phyloP scores from a whole-genome alignment of 192 early-diverging fungal genomes.

The Coemansia sp. region DNA sequence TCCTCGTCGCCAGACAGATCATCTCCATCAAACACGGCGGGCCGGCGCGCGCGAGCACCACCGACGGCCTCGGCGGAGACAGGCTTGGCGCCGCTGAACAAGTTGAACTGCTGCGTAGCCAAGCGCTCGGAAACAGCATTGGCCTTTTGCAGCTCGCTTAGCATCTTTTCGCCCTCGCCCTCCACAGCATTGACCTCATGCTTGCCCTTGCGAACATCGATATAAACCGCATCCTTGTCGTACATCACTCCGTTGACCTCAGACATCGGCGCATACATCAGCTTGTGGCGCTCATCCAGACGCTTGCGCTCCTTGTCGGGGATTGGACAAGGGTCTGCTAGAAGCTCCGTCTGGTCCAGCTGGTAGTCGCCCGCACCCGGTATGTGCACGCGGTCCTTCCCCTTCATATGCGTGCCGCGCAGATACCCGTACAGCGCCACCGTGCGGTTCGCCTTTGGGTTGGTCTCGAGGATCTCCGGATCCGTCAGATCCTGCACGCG shows the following conservation, averaged over 20 bases:
- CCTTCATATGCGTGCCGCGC: slow-evolving; percentile 91
- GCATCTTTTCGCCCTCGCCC: slow-evolving; percentile 85
- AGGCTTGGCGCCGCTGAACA: slow-evolving; percentile 48
- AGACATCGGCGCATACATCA: slow-evolving; percentile 97
- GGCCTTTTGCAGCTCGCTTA: slow-evolving; percentile 87
- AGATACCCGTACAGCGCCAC: slow-evolving; percentile 95
- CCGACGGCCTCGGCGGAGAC: slow-evolving; percentile 7
- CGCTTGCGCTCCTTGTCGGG: slow-evolving; percentile 89
- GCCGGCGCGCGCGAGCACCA: slow-evolving; percentile 44
- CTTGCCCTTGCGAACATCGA: slow-evolving; percentile 77
- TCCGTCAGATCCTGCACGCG: slow-evolving; percentile 96
- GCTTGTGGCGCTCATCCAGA: slow-evolving; percentile 89
- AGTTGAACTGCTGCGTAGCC: slow-evolving; percentile 38
- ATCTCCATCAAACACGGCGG: slow-evolving; percentile 60
- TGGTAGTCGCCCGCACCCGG: slow-evolving; percentile 90
- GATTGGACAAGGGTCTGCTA: slow-evolving; percentile 94
- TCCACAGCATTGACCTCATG: slow-evolving; percentile 57
- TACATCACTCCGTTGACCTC: slow-evolving; percentile 98
- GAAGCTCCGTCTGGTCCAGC: slow-evolving; percentile 68
- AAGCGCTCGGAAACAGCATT: slow-evolving; percentile 40
- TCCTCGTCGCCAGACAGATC: slow-evolving; percentile 10
- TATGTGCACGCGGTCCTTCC: slow-evolving; percentile 85
- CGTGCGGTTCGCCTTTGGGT: slow-evolving; percentile 87
- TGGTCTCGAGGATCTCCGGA: slow-evolving; percentile 72
- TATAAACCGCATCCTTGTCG: slow-evolving; percentile 99